Conservation (phyloP, 345 rosid species). For the Cardamine occulta region DNA sequence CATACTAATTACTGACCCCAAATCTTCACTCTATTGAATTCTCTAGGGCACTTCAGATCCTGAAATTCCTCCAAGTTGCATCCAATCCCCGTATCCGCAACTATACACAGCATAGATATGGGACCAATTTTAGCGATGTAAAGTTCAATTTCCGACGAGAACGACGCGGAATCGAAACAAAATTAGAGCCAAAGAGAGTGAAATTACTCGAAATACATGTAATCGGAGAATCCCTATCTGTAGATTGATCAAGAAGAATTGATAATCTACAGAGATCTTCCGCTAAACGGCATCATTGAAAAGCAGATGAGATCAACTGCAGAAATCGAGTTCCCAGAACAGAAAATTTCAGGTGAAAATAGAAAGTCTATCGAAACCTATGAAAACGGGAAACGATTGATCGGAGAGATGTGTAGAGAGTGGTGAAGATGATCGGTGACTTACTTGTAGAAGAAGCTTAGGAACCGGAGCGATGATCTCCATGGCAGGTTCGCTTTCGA, state of each 20-base stretch:
- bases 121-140: background rate
- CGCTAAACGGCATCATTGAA: conserved; percentile 77
- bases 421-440: conserved; percentile 21
- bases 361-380: background rate
- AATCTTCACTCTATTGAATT: conserved; percentile 44
- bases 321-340: conserved; percentile 4
- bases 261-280: conserved; percentile 73
- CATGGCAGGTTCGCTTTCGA: conserved; percentile 12
- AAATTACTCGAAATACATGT: conserved; percentile 61
- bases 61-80: conserved; percentile 68
- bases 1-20: conserved; percentile 46
- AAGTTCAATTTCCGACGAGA: background rate
- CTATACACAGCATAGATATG: conserved; percentile 37
- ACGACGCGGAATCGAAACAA: background rate
- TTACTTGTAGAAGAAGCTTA: conserved; percentile 38
- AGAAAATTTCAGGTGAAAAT: background rate
- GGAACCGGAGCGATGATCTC: background rate
- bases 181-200: conserved; percentile 6
- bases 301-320: conserved; percentile 72
- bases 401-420: conserved; percentile 1
- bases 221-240: conserved; percentile 39
- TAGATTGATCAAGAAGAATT: conserved; percentile 51
- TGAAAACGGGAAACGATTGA: background rate
- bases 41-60: conserved; percentile 44
- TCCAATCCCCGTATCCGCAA: conserved; percentile 78